A percentile compares a stretch with the other conserved stretches of the same genome.
phyloP scores from a whole-genome alignment of 257 asterid species.

The Ligustrum vulgare region DNA sequence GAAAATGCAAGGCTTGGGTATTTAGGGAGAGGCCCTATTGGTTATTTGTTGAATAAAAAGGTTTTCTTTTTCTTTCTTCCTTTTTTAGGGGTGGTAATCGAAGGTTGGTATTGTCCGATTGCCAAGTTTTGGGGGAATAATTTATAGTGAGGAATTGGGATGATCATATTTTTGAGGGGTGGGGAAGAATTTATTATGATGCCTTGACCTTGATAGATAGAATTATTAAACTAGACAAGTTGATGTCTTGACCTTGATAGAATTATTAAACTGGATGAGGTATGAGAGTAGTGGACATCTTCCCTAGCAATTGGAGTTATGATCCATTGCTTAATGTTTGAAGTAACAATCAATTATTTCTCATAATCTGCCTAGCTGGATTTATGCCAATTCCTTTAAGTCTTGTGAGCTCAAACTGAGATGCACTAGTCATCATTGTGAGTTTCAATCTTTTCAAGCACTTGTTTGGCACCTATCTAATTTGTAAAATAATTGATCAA shows the following conservation, averaged over 20 bases:
- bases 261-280: too few relatives aligned
- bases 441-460: background rate
- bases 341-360: background rate
- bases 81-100: background rate
- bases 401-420: background rate
- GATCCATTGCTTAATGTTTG: conserved; percentile 1
- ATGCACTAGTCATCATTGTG: background rate
- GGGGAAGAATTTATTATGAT: conserved; percentile 13
- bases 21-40: background rate
- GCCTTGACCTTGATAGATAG: background rate
- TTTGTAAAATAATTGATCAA: too few relatives aligned
- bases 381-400: background rate
- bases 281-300: too few relatives aligned
- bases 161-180: background rate
- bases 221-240: background rate
- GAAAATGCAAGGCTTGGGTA: background rate
- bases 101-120: background rate
- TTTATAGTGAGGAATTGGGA: background rate
- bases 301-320: background rate
- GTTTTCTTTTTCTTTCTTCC: background rate
- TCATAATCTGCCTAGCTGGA: background rate
- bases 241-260: too few relatives aligned
- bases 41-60: background rate
- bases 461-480: too few relatives aligned
- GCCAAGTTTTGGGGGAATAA: conserved; percentile 1